A percentile compares a stretch with the other conserved stretches of the same genome.
Evolutionary conservation across 169 alveolate species (phyloP).

Genomic region (Cryptosporidium meleagridis): DNA sequence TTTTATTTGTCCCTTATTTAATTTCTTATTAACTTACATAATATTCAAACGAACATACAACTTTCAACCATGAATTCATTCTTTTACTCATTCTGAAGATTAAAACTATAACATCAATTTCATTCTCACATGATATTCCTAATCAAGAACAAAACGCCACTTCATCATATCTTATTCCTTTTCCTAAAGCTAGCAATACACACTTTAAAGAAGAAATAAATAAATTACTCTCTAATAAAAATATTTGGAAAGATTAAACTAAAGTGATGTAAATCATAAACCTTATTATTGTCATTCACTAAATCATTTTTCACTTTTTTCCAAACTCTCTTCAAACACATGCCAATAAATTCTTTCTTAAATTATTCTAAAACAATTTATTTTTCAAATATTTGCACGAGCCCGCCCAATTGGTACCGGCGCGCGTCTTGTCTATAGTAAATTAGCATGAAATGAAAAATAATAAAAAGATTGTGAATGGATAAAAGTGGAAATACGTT

Average conservation of each 20-base stretch:
- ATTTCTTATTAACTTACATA: no score
- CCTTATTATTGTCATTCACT: background rate
- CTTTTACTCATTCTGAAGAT: background rate
- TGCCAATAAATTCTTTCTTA: no score
- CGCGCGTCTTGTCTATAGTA: background rate
- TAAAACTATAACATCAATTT: background rate
- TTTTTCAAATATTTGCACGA: background rate
- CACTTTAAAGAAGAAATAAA: slow-evolving; percentile 13
- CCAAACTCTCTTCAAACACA: no score
- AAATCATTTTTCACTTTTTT: background rate
- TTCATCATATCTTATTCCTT: background rate
- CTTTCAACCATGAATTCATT: background rate
- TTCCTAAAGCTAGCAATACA: slow-evolving; percentile 45
- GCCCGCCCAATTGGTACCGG: background rate
- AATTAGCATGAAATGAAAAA: background rate
- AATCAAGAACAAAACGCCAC: background rate
- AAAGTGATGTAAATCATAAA: background rate
- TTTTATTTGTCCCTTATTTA: background rate
- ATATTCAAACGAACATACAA: background rate
- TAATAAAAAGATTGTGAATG: slow-evolving; percentile 2
- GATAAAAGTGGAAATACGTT: slow-evolving; percentile 10
- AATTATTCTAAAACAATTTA: background rate
- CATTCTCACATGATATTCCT: background rate
- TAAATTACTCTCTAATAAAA: background rate
- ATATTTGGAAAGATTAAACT: slow-evolving; percentile 22